These are phyloP conservation scores for Phyllostachys edulis DNA, from an alignment of 176 grass and related monocot genomes.

Conservation along the genomic window DNA sequence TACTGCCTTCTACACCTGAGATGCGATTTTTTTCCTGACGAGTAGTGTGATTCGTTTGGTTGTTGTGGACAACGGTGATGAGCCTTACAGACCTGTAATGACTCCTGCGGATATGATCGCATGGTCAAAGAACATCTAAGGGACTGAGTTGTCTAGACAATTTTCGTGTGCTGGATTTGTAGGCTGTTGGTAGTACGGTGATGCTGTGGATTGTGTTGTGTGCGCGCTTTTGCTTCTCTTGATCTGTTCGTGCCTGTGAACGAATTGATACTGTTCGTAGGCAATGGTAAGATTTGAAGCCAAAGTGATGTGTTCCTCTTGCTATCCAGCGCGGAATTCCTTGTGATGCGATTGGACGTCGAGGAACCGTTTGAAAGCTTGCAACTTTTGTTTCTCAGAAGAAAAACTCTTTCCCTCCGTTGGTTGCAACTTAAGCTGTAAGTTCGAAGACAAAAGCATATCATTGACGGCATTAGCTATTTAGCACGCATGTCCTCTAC, in stretches of 20 bases:
- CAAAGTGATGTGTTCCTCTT: conserved; percentile 51
- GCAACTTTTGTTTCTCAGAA: conserved; percentile 10
- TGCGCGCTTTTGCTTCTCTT: conserved; percentile 22
- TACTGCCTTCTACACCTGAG: too few relatives aligned
- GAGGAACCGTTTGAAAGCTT: conserved; percentile 32
- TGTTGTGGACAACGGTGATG: conserved; percentile 36
- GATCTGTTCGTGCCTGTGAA: conserved; percentile 12
- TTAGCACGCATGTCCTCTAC: too few relatives aligned
- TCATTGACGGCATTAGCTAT: too few relatives aligned
- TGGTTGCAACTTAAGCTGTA: too few relatives aligned
- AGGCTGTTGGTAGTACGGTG: not conserved
- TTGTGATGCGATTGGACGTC: conserved; percentile 61
- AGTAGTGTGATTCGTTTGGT: too few relatives aligned
- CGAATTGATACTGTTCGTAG: conserved; percentile 8
- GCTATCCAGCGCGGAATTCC: conserved; percentile 53
- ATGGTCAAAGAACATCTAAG: conserved; percentile 77
- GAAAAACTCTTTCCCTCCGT: too few relatives aligned
- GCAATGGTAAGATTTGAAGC: conserved; percentile 26
- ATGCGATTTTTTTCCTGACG: too few relatives aligned
- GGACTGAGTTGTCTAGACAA: conserved; percentile 53
- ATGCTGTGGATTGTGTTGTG: accelerated
- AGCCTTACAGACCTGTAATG: conserved; percentile 79
- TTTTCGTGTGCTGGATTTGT: not conserved
- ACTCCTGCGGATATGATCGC: conserved; percentile 77
- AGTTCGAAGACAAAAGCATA: too few relatives aligned